Conservation (phyloP, 352 stramenopile genomes). For the Pythium myriotylum region DNA sequence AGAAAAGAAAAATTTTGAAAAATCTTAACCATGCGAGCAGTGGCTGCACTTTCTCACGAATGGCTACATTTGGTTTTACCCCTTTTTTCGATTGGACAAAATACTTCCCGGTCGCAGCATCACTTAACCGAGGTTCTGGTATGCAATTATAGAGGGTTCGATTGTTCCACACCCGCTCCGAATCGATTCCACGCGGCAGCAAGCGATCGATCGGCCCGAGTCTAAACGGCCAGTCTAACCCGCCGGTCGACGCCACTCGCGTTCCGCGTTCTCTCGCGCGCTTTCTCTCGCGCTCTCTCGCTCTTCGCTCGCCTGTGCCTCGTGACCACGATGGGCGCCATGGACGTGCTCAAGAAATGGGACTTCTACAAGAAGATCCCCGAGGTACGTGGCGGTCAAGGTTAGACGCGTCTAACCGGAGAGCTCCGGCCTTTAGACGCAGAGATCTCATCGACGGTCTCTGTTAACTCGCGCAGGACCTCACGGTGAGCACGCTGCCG, state of each 20-base stretch:
- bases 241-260: too few relatives aligned
- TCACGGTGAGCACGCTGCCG: conserved; percentile 85
- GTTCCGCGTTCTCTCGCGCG: too few relatives aligned
- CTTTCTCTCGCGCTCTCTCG: neutral
- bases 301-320: neutral
- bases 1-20: too few relatives aligned
- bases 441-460: conserved; percentile 10
- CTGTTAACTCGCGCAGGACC: conserved; percentile 47
- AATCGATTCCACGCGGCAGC: conserved; percentile 12
- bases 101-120: neutral
- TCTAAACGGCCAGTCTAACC: conserved; percentile 2
- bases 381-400: conserved; percentile 76
- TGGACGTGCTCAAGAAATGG: conserved; percentile 91
- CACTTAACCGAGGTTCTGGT: neutral
- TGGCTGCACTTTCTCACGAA: neutral
- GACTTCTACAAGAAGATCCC: conserved; percentile 93
- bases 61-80: neutral
- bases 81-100: neutral
- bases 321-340: conserved; percentile 60
- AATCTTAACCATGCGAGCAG: too few relatives aligned
- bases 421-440: conserved; percentile 3
- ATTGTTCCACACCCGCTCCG: neutral
- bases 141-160: conserved; percentile 2
- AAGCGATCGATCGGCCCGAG: neutral
- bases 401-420: conserved; percentile 1